phyloP scores from a whole-genome alignment of 1,284 basidiomycete species.

The Malassezia globosa region DNA sequence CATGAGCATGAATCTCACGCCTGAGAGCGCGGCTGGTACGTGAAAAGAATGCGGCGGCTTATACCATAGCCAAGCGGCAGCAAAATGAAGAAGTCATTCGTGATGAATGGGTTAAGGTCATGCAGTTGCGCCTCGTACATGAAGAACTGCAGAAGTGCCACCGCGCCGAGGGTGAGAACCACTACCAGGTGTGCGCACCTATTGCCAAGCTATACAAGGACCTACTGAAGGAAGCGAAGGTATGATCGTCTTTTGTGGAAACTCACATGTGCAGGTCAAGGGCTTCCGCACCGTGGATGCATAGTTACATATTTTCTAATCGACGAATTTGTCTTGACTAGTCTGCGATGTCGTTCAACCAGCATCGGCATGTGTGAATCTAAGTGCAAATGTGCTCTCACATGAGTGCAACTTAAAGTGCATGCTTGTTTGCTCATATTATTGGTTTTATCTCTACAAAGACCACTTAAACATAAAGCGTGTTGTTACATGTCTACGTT shows the following conservation, averaged over 20 bases:
- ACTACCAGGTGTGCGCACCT: conserved; percentile 63
- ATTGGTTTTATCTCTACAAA: too few species aligned
- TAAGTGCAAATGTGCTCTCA: too few species aligned
- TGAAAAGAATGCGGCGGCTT: neutral
- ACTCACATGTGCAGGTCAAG: conserved; percentile 9
- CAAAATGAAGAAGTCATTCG: conserved; percentile 69
- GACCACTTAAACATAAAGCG: too few species aligned
- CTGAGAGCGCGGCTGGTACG: conserved; percentile 12
- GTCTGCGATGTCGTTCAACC: too few species aligned
- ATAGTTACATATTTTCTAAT: neutral
- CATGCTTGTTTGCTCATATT: too few species aligned
- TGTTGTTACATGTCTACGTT: too few species aligned
- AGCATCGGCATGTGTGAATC: too few species aligned
- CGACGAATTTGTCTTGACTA: too few species aligned
- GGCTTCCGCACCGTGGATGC: conserved; percentile 16
- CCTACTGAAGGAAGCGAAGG: conserved; percentile 74
- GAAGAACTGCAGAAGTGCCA: conserved; percentile 87
- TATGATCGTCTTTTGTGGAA: conserved; percentile 53
- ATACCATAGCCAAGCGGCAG: conserved; percentile 48
- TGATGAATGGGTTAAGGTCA: conserved; percentile 84
- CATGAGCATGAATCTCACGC: conserved; percentile 13
- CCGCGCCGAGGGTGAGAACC: conserved; percentile 66
- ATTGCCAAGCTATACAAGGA: conserved; percentile 70
- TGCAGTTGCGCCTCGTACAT: conserved; percentile 81
- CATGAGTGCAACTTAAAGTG: too few species aligned